Base-by-base conservation (phyloP, 1,284 basidiomycete species). In the Melampsora americana region DNA sequence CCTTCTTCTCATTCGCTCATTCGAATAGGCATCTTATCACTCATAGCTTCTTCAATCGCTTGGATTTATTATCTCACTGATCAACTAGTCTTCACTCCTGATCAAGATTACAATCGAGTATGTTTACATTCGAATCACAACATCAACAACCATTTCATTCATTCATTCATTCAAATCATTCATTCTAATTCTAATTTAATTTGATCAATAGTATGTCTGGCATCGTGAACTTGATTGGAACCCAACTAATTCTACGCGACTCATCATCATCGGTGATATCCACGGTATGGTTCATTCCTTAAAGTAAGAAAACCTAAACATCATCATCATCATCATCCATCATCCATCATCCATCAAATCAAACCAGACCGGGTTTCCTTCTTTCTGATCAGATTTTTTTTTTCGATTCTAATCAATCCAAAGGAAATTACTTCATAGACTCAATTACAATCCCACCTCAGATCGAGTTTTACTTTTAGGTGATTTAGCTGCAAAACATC, bases 401-500 rank as follows among this genome's bases (percentile, higher is more conserved):
- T 9, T 39, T 23, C 20, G 42, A 32, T 39, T 50, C 26, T n/a
- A n/a, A n/a, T n/a, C n/a, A n/a, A n/a, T n/a, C n/a, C n/a, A n/a
- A n/a, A 75, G 72, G 32, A 30, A 60, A 44, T 32, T 75, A 2
- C 65, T 75, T 20, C 42, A 32, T 42, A 60, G 23, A 61, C 30
- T 75, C 32, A 48, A 75, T 32, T 68, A 75, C 56, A 42, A 75
- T 32, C 30, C 65, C 0, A 20, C 32, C 30, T 18, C 48, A 42
- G 72, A 75, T 50, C 66, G 39, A 14, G 26, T 75, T 5, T 50
- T 75, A 59, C 35, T 75, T 3, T 26, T 75, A 1, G 72, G 72
- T 2, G 72, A 75, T 46, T 26, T 75, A 53, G 72, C 56, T 4
- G 72, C 72, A 28, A 75, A 75, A 59, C 72, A 75, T 30, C 72